Conservation (phyloP, 208 protist genomes). For the Eutreptiella sp. region DNA sequence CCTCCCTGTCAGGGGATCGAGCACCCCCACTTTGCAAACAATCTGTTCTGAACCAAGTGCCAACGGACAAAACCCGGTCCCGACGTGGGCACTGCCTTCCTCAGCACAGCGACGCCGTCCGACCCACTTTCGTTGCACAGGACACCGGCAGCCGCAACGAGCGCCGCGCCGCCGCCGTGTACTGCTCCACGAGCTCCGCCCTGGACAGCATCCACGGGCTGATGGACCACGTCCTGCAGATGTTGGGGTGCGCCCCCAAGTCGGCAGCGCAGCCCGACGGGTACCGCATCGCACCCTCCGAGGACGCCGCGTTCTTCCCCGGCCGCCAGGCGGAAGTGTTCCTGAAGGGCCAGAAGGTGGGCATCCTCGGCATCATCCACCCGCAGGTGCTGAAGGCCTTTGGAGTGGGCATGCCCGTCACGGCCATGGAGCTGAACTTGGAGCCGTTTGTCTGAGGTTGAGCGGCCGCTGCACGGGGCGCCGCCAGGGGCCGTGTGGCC, state of each 20-base stretch:
- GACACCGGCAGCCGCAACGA: slow-evolving; percentile 78
- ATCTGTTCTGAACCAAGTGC: too few species aligned
- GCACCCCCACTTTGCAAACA: too few species aligned
- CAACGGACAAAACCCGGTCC: too few species aligned
- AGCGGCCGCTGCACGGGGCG: too few species aligned
- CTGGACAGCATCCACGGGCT: slow-evolving; percentile 64
- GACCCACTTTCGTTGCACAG: slow-evolving; percentile 48
- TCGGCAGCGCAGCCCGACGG: neutral
- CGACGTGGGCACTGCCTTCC: too few species aligned
- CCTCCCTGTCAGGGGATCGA: too few species aligned
- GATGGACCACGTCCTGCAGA: slow-evolving; percentile 48
- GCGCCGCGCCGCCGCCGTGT: slow-evolving; percentile 69
- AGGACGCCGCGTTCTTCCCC: slow-evolving; percentile 68
- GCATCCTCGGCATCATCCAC: slow-evolving; percentile 40
- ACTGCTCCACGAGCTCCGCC: slow-evolving; percentile 25
- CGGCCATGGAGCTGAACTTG: slow-evolving; percentile 75
- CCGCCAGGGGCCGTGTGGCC: too few species aligned
- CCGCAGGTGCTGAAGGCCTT: slow-evolving; percentile 78
- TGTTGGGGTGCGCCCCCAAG: slow-evolving; percentile 28
- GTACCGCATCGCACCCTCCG: neutral
- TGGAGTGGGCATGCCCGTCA: slow-evolving; percentile 79
- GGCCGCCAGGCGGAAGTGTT: slow-evolving; percentile 74
- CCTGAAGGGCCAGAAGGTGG: slow-evolving; percentile 3
- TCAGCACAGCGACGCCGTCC: too few species aligned
- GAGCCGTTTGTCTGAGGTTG: slow-evolving; percentile 24